phyloP scores from a whole-genome alignment of 768 basidiomycete species.

The Suillus tomentosus region DNA sequence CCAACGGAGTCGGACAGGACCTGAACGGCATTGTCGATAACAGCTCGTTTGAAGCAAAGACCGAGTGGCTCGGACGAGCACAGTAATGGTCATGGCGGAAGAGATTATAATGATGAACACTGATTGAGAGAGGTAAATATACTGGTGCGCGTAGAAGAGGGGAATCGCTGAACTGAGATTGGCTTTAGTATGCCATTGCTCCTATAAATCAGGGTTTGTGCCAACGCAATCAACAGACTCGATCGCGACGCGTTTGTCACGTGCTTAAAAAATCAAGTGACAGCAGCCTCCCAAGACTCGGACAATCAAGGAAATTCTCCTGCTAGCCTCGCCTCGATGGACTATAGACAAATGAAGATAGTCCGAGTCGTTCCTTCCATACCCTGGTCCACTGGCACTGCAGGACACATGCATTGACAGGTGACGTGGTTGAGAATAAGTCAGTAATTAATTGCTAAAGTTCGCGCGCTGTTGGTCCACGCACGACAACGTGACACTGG shows the following conservation, averaged over 20 bases:
- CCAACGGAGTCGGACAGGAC: background rate
- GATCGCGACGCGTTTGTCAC: background rate
- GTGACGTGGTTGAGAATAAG: background rate
- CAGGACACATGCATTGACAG: background rate
- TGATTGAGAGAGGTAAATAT: background rate
- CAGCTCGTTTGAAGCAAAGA: background rate
- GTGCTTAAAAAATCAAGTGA: background rate
- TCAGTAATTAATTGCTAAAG: background rate
- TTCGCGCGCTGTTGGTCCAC: background rate
- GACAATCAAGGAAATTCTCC: too few relatives aligned
- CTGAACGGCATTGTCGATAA: background rate
- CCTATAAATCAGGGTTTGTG: background rate
- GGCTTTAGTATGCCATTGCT: too few relatives aligned
- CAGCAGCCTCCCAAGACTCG: too few relatives aligned
- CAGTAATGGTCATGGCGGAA: background rate
- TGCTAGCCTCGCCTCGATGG: too few relatives aligned
- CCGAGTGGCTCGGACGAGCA: background rate
- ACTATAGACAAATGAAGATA: too few relatives aligned
- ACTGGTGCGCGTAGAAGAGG: background rate
- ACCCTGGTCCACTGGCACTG: background rate
- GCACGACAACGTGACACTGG: background rate
- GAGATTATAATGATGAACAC: background rate
- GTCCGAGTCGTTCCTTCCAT: background rate
- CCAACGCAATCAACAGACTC: too few relatives aligned
- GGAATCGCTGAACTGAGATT: background rate